Evolutionary conservation across 257 asterid genomes (phyloP).

Genomic region (Paulownia fortunei): DNA sequence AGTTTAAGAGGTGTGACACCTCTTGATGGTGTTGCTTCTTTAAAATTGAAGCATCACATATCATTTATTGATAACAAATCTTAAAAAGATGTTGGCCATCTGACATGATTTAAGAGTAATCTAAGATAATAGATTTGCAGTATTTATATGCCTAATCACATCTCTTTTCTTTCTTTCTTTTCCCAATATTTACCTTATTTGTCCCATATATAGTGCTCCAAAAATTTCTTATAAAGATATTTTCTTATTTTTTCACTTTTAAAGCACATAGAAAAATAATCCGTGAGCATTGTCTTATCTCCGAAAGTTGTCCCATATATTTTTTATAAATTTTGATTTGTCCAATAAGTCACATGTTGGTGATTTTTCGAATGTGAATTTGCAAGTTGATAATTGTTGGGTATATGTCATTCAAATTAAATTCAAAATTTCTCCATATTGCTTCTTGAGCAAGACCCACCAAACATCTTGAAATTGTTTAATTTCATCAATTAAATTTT

Average conservation of each 20-base stretch:
- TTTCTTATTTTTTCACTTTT: background rate
- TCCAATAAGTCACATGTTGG: background rate
- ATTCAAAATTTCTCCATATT: too few relatives aligned
- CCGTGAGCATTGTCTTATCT: slow-evolving; percentile 11
- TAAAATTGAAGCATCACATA: background rate
- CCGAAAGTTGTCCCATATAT: background rate
- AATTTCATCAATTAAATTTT: background rate
- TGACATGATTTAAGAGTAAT: slow-evolving; percentile 16
- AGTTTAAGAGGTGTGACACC: too few relatives aligned
- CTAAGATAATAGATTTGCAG: background rate
- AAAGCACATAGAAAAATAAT: background rate
- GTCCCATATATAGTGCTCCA: slow-evolving; percentile 9
- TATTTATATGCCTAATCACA: background rate
- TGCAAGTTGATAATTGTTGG: background rate
- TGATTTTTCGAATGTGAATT: slow-evolving; percentile 5
- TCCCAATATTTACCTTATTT: background rate
- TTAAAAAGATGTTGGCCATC: slow-evolving; percentile 3
- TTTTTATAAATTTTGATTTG: background rate
- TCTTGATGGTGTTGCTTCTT: slow-evolving; percentile 18
- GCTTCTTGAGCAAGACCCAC: slow-evolving; percentile 21
- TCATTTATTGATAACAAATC: background rate
- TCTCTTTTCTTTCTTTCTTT: background rate
- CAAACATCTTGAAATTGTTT: slow-evolving; percentile 9
- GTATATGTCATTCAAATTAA: slow-evolving; percentile 2
- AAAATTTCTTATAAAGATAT: background rate